These are phyloP conservation scores for Mucor sp. DNA, from an alignment of 371 early-diverging fungal species.

Conservation along the genomic window DNA sequence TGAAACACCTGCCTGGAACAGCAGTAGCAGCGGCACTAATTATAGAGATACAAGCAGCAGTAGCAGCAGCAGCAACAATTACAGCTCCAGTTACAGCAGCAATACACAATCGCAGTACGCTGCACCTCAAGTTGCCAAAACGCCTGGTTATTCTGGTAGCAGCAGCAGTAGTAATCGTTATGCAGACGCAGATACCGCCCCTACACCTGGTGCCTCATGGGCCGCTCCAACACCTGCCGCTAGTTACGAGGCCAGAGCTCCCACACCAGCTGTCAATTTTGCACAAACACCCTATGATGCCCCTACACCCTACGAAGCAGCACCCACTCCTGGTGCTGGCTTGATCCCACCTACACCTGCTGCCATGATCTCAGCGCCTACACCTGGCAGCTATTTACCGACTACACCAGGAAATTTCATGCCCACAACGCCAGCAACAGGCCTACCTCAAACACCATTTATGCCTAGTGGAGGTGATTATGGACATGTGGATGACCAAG, in stretches of 20 bases:
- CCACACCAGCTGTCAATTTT: conserved; percentile 51
- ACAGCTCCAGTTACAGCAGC: neutral
- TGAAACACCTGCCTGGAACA: conserved; percentile 74
- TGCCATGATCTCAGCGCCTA: conserved; percentile 50
- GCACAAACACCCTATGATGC: conserved; percentile 43
- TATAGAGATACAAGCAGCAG: conserved; percentile 11
- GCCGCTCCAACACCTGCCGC: conserved; percentile 46
- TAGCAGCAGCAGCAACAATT: conserved; percentile 1
- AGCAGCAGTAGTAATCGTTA: conserved; percentile 27
- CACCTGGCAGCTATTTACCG: conserved; percentile 45
- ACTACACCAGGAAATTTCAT: conserved; percentile 42
- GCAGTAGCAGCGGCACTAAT: conserved; percentile 58
- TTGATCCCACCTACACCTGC: conserved; percentile 61
- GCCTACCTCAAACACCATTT: conserved; percentile 64
- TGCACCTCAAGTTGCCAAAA: conserved; percentile 50
- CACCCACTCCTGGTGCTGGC: conserved; percentile 49
- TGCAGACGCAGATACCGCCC: conserved; percentile 37
- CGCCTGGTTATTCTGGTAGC: conserved; percentile 41
- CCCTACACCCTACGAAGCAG: conserved; percentile 36
- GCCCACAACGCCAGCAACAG: conserved; percentile 58
- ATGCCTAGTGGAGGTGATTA: conserved; percentile 65
- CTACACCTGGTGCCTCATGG: conserved; percentile 42
- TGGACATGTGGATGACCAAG: conserved; percentile 43
- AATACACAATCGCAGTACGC: conserved; percentile 2
- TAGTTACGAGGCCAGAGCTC: conserved; percentile 37